Percentiles rank a stretch among this genome's conserved stretches.
These are phyloP conservation scores for Hypoxylon sp. DNA, from an alignment of 2,329 filamentous ascomycete genomes.

Conservation along the genomic window DNA sequence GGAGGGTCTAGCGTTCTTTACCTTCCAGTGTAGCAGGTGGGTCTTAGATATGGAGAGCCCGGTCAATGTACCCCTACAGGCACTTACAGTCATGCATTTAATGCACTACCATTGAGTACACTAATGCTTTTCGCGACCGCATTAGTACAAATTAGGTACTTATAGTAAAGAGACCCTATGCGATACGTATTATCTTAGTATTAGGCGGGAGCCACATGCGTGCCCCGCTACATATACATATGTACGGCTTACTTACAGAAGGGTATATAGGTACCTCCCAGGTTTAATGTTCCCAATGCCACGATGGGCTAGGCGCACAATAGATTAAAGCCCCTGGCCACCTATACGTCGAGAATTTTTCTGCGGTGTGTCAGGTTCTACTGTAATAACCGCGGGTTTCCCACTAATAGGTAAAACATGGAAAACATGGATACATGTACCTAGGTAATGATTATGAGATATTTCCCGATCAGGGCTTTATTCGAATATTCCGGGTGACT, in stretches of 20 bases:
- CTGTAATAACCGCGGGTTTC: conserved; percentile 14
- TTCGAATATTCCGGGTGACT: conserved; percentile 14
- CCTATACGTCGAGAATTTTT: conserved; percentile 17
- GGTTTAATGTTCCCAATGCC: conserved; percentile 23
- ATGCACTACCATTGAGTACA: too few relatives aligned
- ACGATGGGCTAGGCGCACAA: conserved; percentile 24
- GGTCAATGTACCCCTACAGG: conserved; percentile 8
- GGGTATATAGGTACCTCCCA: conserved; percentile 26
- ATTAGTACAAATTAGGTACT: conserved; percentile 23
- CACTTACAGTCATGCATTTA: conserved; percentile 10
- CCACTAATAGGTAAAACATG: conserved; percentile 19
- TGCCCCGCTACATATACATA: conserved; percentile 31
- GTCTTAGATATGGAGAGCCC: conserved; percentile 16
- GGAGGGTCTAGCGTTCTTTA: conserved; percentile 32
- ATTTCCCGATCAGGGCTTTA: conserved; percentile 21
- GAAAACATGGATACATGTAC: too few relatives aligned
- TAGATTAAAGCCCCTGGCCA: conserved; percentile 36
- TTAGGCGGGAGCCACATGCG: conserved; percentile 39
- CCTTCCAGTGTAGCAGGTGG: conserved; percentile 21
- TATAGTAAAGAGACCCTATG: conserved; percentile 14
- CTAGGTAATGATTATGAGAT: conserved; percentile 20
- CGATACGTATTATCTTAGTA: conserved; percentile 11
- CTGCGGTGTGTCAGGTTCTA: conserved; percentile 24
- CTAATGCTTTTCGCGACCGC: conserved; percentile 22
- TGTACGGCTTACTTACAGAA: conserved; percentile 40